Evolutionary conservation across 2,329 filamentous ascomycete species (phyloP), one percentile per base, ranked within the genome.

Genomic region (Fusarium chlamydosporum): DNA sequence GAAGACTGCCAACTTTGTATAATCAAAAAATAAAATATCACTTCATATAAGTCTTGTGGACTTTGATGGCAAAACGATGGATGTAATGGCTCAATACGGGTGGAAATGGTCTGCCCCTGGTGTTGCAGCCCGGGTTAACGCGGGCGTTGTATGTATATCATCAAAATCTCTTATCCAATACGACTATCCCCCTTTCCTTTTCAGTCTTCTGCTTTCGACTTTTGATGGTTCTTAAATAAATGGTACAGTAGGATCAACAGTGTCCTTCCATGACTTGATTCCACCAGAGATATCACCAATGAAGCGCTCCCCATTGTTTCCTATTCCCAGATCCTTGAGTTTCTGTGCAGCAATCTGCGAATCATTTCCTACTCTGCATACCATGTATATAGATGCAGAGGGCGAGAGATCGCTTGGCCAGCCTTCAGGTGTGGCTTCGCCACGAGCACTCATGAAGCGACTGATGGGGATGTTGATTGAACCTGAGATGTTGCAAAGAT

Each of bases 341-440:
- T 87, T 89, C 70, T 82, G 85, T 0, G 89, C 85, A 1, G 89
- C 89, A 20, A 93, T 71, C 75, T 95, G 92, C 12, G 92, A 94
- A 76, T 96, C 92, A 67, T 94, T 92, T 1, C 92, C 92, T 2
- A 91, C 82, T 31, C 92, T 84, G 70, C 92, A 96, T 0, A 96
- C 84, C 1, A 93, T 80, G 62, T 91, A 92, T 23, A 96, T 88
- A 0, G 90, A 86, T 4, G 82, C 81, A 33, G 85, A 79, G 2
- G 74, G 63, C 0, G 78, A 65, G 1, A 84, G 37, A 2, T 79
- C 75, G 0, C 75, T 65, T 0, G 83, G 82, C 16, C 86, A 72
- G 78, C 82, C 83, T 29, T 70, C 67, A 6, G 74, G 65, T 31
- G 68, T 68, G 10, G 73, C 53, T 5, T 75, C 57, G 29, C 65